These are phyloP conservation scores for Collybia mongolica DNA, from an alignment of 768 basidiomycete species.

Conservation along the genomic window DNA sequence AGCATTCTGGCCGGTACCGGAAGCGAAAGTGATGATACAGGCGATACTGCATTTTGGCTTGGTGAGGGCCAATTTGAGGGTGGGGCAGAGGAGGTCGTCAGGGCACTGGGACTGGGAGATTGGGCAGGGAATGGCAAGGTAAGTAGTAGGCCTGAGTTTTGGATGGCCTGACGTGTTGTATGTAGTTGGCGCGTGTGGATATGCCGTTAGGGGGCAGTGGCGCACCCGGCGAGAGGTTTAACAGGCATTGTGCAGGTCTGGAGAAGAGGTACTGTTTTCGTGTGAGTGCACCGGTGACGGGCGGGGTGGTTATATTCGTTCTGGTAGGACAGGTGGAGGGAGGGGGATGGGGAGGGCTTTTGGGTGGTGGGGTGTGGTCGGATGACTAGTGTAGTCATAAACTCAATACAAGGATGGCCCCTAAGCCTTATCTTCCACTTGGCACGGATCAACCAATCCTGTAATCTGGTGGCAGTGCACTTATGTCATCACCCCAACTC, in stretches of 20 bases:
- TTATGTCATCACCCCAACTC: too few relatives aligned
- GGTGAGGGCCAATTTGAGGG: constrained; percentile 36
- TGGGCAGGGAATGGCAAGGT: constrained; percentile 15
- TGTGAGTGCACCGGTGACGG: constrained; percentile 12
- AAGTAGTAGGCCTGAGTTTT: constrained; percentile 8
- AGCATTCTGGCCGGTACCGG: constrained; percentile 51
- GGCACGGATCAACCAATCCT: background rate
- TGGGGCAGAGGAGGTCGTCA: constrained; percentile 22
- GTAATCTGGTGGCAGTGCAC: too few relatives aligned
- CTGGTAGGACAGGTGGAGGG: constrained; percentile 30
- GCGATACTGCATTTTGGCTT: constrained; percentile 53
- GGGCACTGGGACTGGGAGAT: constrained; percentile 27
- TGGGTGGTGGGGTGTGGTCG: constrained; percentile 35
- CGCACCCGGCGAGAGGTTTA: constrained; percentile 6
- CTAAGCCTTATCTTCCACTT: background rate
- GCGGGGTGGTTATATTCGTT: constrained; percentile 32
- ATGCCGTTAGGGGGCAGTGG: background rate
- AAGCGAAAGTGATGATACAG: constrained; percentile 59
- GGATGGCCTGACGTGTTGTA: too few relatives aligned
- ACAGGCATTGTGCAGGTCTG: constrained; percentile 6
- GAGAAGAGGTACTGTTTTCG: constrained; percentile 26
- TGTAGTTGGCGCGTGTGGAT: constrained; percentile 6
- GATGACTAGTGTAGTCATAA: constrained; percentile 11
- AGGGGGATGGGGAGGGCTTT: constrained; percentile 33
- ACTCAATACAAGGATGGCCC: background rate